Evolutionary conservation across 2,329 filamentous ascomycete genomes (phyloP).

Genomic region (Ophiostoma quercus): DNA sequence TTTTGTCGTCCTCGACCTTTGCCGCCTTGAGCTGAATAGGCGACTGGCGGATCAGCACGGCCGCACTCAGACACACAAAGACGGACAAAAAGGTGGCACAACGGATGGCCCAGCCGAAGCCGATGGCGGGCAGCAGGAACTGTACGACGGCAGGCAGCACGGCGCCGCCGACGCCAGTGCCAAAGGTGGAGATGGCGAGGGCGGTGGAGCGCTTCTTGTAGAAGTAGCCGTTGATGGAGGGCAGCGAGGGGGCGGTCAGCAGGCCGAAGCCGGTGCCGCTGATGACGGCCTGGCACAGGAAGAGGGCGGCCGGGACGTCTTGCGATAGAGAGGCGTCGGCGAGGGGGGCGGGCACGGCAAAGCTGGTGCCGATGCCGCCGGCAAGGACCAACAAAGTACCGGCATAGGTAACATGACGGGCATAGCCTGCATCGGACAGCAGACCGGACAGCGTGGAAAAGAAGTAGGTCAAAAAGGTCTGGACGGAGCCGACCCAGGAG

Average conservation of each 20-base stretch:
- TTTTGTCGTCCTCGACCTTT: not conserved
- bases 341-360: constrained; percentile 41
- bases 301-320: constrained; percentile 30
- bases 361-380: constrained; percentile 46
- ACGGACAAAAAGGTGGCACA: constrained; percentile 57
- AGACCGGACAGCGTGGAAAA: constrained; percentile 46
- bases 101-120: constrained; percentile 61
- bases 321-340: not conserved
- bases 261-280: constrained; percentile 52
- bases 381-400: constrained; percentile 42
- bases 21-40: not conserved
- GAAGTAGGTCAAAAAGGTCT: constrained; percentile 47
- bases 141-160: constrained; percentile 56
- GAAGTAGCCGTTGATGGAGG: constrained; percentile 56
- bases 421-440: constrained; percentile 48
- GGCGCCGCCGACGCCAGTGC: constrained; percentile 57
- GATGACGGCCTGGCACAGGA: constrained; percentile 51
- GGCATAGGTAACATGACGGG: constrained; percentile 37
- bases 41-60: constrained; percentile 38
- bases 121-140: constrained; percentile 55
- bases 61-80: constrained; percentile 38
- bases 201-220: constrained; percentile 51
- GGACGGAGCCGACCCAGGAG: constrained; percentile 48
- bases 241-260: constrained; percentile 49
- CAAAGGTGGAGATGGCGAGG: constrained; percentile 54